Evolutionary conservation across 78 protist genomes (phyloP).

Genomic region (Creolimax fragrantissima): DNA sequence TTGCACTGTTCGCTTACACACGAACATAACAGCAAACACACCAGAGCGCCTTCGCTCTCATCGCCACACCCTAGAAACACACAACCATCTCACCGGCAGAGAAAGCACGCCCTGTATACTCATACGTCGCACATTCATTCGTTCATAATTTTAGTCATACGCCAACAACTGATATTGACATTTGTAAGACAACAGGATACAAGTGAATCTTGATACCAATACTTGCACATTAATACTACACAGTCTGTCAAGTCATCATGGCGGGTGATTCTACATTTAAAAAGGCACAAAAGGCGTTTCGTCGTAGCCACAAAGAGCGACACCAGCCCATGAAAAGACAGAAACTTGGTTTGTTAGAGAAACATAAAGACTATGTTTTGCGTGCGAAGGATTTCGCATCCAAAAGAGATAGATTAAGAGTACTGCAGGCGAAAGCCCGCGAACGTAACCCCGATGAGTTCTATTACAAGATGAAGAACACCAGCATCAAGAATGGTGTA

Average conservation of each 20-base stretch:
- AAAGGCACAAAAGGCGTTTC: constrained; percentile 19
- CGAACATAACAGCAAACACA: too few relatives aligned
- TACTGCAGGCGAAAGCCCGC: neutral
- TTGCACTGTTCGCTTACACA: too few relatives aligned
- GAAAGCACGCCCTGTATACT: too few relatives aligned
- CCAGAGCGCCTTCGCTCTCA: too few relatives aligned
- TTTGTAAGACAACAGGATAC: too few relatives aligned
- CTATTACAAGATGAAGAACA: neutral
- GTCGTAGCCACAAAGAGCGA: constrained; percentile 58
- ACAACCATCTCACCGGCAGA: too few relatives aligned
- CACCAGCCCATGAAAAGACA: constrained; percentile 10
- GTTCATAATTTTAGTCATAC: neutral
- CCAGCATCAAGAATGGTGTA: neutral
- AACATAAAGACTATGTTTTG: constrained; percentile 62
- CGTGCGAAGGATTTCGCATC: constrained; percentile 36
- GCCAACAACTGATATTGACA: neutral
- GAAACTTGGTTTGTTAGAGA: constrained; percentile 57
- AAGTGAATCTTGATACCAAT: too few relatives aligned
- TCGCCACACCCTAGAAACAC: too few relatives aligned
- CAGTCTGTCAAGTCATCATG: neutral
- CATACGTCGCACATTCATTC: neutral
- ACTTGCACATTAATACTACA: neutral
- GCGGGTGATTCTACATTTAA: neutral
- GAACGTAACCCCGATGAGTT: constrained; percentile 24
- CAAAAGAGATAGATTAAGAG: neutral